A percentile compares a stretch with the other conserved stretches of the same genome.
These are phyloP conservation scores for Populus tomentosa DNA, from an alignment of 441 rosid species.

Conservation along the genomic window DNA sequence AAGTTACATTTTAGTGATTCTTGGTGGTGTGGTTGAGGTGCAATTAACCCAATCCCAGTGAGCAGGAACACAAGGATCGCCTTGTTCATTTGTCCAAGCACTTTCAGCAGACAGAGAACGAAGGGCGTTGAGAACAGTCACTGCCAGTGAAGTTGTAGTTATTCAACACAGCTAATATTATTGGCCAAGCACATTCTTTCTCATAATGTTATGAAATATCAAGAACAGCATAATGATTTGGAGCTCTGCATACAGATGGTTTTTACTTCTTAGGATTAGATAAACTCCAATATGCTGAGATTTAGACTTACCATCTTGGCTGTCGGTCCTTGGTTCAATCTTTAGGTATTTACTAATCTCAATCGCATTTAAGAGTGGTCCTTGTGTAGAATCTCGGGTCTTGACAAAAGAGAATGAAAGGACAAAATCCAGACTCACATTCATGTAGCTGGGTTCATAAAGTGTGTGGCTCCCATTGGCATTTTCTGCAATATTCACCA, in stretches of 20 bases:
- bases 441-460: conserved; percentile 98
- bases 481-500: conserved; percentile 92
- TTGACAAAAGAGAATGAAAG: conserved; percentile 67
- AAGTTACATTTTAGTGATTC: conserved; percentile 85
- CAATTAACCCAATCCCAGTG: conserved; percentile 84
- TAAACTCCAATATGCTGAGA: neutral
- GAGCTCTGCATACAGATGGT: neutral
- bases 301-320: conserved; percentile 52
- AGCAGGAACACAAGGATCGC: conserved; percentile 91
- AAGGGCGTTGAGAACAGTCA: conserved; percentile 52
- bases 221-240: neutral
- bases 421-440: conserved; percentile 66
- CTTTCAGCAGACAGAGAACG: conserved; percentile 44
- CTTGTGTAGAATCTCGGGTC: conserved; percentile 76
- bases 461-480: conserved; percentile 87
- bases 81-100: conserved; percentile 58
- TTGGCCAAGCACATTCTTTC: conserved; percentile 4
- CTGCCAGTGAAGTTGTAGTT: conserved; percentile 36
- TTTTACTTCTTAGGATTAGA: neutral
- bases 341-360: conserved; percentile 82
- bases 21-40: conserved; percentile 62
- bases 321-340: conserved; percentile 57
- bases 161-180: conserved; percentile 8
- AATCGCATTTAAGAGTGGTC: conserved; percentile 85
- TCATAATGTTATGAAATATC: neutral